phyloP scores from a whole-genome alignment of 768 basidiomycete genomes.

The Leccinum sublutescens region DNA sequence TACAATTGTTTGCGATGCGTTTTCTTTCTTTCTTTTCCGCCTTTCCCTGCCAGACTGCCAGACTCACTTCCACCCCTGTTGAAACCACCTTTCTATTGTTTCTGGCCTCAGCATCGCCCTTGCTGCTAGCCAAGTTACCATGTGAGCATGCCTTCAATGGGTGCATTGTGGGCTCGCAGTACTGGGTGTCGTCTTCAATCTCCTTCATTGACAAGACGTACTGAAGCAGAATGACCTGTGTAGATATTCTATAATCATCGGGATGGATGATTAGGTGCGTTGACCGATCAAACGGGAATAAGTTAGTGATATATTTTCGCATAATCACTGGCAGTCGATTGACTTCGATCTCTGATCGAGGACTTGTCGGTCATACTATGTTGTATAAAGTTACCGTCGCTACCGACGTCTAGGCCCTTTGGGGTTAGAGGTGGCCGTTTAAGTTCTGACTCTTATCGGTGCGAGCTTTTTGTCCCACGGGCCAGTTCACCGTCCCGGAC shows the following conservation, averaged over 20 bases:
- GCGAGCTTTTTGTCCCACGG: too few relatives aligned
- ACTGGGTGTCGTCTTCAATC: constrained; percentile 6
- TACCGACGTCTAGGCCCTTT: too few relatives aligned
- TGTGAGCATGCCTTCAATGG: too few relatives aligned
- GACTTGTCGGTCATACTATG: too few relatives aligned
- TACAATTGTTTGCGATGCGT: constrained; percentile 11
- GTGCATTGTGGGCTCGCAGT: constrained; percentile 16
- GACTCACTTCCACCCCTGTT: neutral
- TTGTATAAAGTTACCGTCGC: too few relatives aligned
- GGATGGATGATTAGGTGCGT: neutral
- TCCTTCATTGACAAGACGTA: neutral
- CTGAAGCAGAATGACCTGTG: neutral
- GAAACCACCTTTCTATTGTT: neutral
- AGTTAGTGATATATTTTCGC: neutral
- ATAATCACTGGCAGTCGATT: too few relatives aligned
- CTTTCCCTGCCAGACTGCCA: constrained; percentile 9
- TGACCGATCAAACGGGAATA: too few relatives aligned
- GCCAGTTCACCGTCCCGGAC: too few relatives aligned
- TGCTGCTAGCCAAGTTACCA: neutral
- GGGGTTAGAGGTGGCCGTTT: too few relatives aligned
- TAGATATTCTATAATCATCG: neutral
- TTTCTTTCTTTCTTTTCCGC: constrained; percentile 13
- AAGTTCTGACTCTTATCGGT: too few relatives aligned
- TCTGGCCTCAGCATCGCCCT: neutral
- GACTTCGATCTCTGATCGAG: too few relatives aligned